Conservation (phyloP, 2,329 filamentous ascomycete species). For the Phyllosticta paracitricarpa region DNA sequence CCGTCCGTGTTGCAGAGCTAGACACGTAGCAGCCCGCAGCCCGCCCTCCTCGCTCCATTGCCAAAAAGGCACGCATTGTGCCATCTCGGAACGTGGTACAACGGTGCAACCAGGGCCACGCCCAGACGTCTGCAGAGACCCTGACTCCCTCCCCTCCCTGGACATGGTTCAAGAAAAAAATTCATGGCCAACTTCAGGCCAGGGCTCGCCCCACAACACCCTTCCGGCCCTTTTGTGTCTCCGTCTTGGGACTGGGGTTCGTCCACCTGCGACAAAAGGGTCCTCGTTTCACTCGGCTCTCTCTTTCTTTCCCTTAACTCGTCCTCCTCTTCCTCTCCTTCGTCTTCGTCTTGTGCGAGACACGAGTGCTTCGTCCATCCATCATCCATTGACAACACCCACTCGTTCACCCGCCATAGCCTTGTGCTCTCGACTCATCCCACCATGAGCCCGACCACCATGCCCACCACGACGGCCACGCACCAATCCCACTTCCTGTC, state of each 20-base stretch:
- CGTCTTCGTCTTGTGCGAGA: background rate
- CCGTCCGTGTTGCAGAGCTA: background rate
- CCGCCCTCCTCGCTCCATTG: too few relatives aligned
- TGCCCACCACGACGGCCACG: slow-evolving; percentile 1
- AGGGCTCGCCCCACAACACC: background rate
- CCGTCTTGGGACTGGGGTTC: background rate
- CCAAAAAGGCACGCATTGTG: background rate
- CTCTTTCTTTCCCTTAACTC: too few relatives aligned
- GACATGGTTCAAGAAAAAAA: background rate
- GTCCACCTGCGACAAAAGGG: background rate
- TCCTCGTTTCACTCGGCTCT: background rate
- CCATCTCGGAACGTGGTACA: background rate
- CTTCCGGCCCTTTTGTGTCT: background rate
- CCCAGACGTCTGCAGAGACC: background rate
- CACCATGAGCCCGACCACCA: slow-evolving; percentile 3
- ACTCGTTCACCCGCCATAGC: background rate
- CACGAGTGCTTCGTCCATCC: background rate
- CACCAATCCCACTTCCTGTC: slow-evolving; percentile 22
- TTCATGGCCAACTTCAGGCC: background rate
- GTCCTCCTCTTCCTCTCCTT: background rate
- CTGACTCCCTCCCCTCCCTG: background rate
- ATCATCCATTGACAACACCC: background rate
- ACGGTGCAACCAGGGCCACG: background rate
- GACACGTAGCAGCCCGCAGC: background rate
- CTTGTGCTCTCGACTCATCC: background rate